These are phyloP conservation scores for Suhomyces chickasaworum DNA, from an alignment of 1,139 yeast species.

Conservation along the genomic window DNA sequence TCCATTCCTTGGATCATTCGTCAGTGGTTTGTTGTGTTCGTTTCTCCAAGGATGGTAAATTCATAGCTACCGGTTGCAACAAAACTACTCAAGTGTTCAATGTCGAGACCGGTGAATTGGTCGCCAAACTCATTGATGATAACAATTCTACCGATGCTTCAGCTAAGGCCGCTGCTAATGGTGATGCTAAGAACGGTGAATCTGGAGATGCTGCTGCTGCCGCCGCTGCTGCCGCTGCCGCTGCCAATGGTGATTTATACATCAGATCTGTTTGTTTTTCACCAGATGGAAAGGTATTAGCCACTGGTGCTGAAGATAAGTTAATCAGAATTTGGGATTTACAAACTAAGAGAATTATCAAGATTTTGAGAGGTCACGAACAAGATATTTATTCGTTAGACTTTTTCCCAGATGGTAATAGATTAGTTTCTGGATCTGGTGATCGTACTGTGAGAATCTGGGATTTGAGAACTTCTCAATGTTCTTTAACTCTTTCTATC, in stretches of 20 bases:
- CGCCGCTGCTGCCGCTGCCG: slow-evolving; percentile 35
- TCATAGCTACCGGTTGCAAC: slow-evolving; percentile 95
- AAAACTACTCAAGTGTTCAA: slow-evolving; percentile 93
- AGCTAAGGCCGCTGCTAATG: slow-evolving; percentile 23
- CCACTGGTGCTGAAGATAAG: slow-evolving; percentile 98
- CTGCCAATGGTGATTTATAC: slow-evolving; percentile 76
- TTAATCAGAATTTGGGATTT: slow-evolving; percentile 97
- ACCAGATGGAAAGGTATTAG: slow-evolving; percentile 93
- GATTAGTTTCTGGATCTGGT: slow-evolving; percentile 94
- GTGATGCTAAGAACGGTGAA: slow-evolving; percentile 22
- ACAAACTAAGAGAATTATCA: slow-evolving; percentile 80
- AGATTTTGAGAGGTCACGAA: slow-evolving; percentile 91
- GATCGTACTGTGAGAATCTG: slow-evolving; percentile 96
- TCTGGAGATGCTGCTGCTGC: slow-evolving; percentile 24
- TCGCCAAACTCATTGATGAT: slow-evolving; percentile 85
- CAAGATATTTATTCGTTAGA: slow-evolving; percentile 97
- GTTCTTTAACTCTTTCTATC: slow-evolving; percentile 83
- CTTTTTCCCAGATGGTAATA: slow-evolving; percentile 93
- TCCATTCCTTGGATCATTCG: slow-evolving; percentile 87
- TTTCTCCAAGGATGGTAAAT: slow-evolving; percentile 89
- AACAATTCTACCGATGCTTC: slow-evolving; percentile 46
- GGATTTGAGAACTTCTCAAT: slow-evolving; percentile 92
- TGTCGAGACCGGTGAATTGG: slow-evolving; percentile 87
- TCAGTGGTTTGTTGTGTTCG: slow-evolving; percentile 97
- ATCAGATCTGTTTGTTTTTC: slow-evolving; percentile 95